Evolutionary conservation across 2,329 filamentous ascomycete genomes (phyloP), one percentile per base, ranked within the genome.

Genomic region (Zarea fungicola): DNA sequence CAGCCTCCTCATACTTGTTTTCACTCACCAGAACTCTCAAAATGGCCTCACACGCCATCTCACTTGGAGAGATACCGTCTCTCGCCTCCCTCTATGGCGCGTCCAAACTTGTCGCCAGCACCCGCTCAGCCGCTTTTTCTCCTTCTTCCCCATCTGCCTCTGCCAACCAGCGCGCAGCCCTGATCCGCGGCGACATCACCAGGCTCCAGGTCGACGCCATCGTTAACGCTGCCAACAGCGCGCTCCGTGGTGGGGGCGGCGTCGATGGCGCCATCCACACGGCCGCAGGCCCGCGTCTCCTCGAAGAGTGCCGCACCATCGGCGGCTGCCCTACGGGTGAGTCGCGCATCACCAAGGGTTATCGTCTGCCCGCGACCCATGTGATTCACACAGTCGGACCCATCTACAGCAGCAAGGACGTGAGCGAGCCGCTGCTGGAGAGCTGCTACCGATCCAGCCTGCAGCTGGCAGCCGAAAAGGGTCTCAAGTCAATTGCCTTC

Each of bases 311-410:
- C 66, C 66, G 70, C n/a, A 76, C 65, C 0, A 74, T 96, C 2
- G 63, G 75, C 41, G 87, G 89, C 43, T 96, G 91, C 65, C 65
- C 57, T 2, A 92, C 88, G 0, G 92, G 93, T 43, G 73, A 78
- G 22, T 87, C 90, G 22, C 92, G 92, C 64, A 89, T 96, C 60
- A 96, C 93, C 0, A 65, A 71, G 29, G 92, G 83, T 8, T 90
- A 93, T 66, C 60, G 80, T 0, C 72, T 97, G 21, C 90, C 90
- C 0, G 85, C 83, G 59, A 76, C 79, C 50, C 83, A 87, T 55
- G 79, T 97, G 56, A 95, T 97, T 48, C 93, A 97, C 65, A 82
- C 93, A 16, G 92, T 96, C 4, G 93, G 93, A 0, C 93, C 93
- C 0, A 68, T 95, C 25, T 96, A 91, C 66, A 56, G 70, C 45